Base-by-base conservation (phyloP, 148 eudicot genomes). In the Arbutus unedo region DNA sequence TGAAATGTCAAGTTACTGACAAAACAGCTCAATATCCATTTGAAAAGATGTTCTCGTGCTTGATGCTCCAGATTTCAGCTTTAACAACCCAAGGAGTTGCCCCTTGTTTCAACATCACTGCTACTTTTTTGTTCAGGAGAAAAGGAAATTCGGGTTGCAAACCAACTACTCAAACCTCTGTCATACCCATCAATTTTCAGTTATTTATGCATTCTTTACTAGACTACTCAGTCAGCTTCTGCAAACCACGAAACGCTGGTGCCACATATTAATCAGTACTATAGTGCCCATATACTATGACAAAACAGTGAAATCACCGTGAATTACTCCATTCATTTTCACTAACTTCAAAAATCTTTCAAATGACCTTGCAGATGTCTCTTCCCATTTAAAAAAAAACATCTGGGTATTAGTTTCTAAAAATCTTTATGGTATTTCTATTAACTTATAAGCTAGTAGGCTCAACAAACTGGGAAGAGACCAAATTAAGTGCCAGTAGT, bases 1-100 rank as follows among this genome's bases (percentile, higher is more conserved):
- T 8, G 14, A 47, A 78, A 38, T 55, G 50, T 15, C 67, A 78
- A 64, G 10, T 15, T 66, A 23, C 23, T 3, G 71, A 25, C 45
- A 62, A 19, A 79, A 79, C 44, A 64, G 19, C 21, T 79, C 41
- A 48, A 62, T 47, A 47, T 79, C 70, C 54, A 4, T 47, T 47
- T 62, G 73, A 41, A 59, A 15, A 47, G 72, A 16, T 47, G 16
- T 59, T 45, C 55, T 79, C 13, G 7, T 47, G 54, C 72, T 78
- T 78, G 51, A 47, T 47, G 54, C 72, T 59, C 56, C 70, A 59
- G 44, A 41, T 60, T 78, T 78, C 38, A 44, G 55, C 51, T 45
- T 18, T 13, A 78, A 15, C 9, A 31, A 14, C 18, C 80, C 49
- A 45, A 19, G 23, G 19, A 11, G 8, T 74, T 56, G 11, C 48